Evolutionary conservation across 148 eudicot genomes (phyloP).

Genomic region (Tetragonia tetragonoides): DNA sequence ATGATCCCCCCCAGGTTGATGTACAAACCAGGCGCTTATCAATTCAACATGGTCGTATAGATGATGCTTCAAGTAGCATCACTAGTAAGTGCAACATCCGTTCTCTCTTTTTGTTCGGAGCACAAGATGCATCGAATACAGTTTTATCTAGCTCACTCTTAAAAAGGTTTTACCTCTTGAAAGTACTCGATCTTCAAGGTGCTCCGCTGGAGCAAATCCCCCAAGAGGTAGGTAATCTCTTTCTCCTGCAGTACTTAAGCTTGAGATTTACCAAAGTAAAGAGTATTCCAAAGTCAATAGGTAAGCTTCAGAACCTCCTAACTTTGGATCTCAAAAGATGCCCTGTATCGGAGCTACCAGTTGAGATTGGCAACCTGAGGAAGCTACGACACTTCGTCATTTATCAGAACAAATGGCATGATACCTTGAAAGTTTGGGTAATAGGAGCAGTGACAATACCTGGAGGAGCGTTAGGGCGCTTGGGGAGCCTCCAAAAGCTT

Average conservation of each 20-base stretch:
- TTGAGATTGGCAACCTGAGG: conserved; percentile 5
- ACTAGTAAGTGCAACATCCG: not conserved
- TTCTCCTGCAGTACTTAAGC: conserved; percentile 33
- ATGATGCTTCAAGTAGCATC: not conserved
- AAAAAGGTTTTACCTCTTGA: conserved; percentile 1
- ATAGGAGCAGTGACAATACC: conserved; percentile 8
- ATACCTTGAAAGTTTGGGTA: not conserved
- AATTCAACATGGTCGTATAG: not conserved
- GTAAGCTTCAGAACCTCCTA: conserved; percentile 29
- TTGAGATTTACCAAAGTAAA: conserved; percentile 26
- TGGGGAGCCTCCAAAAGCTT: conserved; percentile 22
- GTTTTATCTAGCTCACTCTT: not conserved
- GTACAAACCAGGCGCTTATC: conserved; percentile 3
- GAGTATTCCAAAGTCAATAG: conserved; percentile 32
- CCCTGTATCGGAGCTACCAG: not conserved
- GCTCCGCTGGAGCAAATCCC: conserved; percentile 27
- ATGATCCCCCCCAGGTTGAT: not conserved
- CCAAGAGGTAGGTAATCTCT: conserved; percentile 10
- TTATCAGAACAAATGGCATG: not conserved
- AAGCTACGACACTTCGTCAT: conserved; percentile 22
- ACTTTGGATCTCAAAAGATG: conserved; percentile 39
- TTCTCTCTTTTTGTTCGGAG: not conserved
- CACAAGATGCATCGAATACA: not conserved
- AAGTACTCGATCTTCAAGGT: conserved; percentile 31
- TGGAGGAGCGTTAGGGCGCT: not conserved